phyloP scores from a whole-genome alignment of 1,284 basidiomycete genomes.

The Austroboletus novae-zelandiae region DNA sequence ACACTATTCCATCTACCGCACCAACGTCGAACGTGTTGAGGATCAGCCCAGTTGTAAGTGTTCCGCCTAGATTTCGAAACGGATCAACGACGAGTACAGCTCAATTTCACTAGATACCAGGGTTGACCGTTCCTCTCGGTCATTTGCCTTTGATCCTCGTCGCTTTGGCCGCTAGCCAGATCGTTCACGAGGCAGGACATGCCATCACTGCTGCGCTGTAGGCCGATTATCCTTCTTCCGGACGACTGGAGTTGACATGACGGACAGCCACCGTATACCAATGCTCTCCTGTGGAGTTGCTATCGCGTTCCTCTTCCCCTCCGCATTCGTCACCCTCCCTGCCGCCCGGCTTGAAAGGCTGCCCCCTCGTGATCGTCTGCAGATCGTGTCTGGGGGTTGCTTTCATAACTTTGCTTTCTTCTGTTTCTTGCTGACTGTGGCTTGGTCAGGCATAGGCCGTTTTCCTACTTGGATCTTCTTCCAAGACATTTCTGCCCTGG shows the following conservation, averaged over 20 bases:
- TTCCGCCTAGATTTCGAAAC: not conserved
- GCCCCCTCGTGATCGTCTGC: conserved; percentile 42
- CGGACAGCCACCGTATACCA: conserved; percentile 41
- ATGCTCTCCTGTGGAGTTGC: conserved; percentile 57
- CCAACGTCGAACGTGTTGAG: conserved; percentile 12
- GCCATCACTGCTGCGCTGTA: conserved; percentile 65
- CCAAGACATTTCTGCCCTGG: conserved; percentile 45
- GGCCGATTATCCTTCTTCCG: conserved; percentile 21
- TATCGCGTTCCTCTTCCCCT: conserved; percentile 56
- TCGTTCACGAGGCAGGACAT: conserved; percentile 72
- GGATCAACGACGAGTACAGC: conserved; percentile 2
- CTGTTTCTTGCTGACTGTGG: conserved; percentile 35
- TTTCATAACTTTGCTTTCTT: conserved; percentile 65
- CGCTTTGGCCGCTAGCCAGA: conserved; percentile 57
- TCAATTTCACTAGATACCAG: conserved; percentile 57
- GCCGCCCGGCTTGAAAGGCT: conserved; percentile 40
- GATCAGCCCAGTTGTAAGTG: conserved; percentile 48
- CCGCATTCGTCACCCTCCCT: conserved; percentile 67
- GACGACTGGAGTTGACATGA: conserved; percentile 2
- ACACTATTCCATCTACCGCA: conserved; percentile 5
- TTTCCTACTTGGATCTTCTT: conserved; percentile 43
- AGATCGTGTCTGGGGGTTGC: conserved; percentile 64
- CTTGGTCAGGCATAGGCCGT: conserved; percentile 29
- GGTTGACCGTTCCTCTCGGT: conserved; percentile 65
- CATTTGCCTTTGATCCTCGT: conserved; percentile 60